Evolutionary conservation across 768 basidiomycete genomes (phyloP).

Genomic region (Boletus subparvulus): DNA sequence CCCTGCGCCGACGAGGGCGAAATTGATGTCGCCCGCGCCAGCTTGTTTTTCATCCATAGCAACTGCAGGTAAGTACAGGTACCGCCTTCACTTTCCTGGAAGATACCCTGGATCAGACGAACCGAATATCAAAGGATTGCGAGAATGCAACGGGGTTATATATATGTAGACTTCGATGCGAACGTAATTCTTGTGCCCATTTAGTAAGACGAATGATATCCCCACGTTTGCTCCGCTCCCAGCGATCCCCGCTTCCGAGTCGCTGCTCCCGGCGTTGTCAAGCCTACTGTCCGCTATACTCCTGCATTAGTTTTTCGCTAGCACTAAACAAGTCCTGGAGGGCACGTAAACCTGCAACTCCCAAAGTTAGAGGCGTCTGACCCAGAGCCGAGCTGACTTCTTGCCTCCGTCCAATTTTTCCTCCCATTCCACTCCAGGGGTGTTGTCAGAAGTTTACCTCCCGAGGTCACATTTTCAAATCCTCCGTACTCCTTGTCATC

Average conservation of each 20-base stretch:
- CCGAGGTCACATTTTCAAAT: slow-evolving; percentile 72
- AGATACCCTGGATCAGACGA: too few species aligned
- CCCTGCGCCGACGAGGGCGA: background rate
- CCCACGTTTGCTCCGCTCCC: background rate
- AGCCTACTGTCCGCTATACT: too few species aligned
- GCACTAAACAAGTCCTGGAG: slow-evolving; percentile 32
- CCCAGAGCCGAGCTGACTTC: slow-evolving; percentile 16
- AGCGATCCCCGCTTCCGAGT: background rate
- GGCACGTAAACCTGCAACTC: slow-evolving; percentile 30
- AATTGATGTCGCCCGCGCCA: slow-evolving; percentile 3
- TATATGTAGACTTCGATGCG: background rate
- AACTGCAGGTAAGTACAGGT: background rate
- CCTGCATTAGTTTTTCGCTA: slow-evolving; percentile 20
- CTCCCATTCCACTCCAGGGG: slow-evolving; percentile 90
- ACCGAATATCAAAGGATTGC: background rate
- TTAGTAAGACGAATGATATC: background rate
- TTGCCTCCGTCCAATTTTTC: slow-evolving; percentile 85
- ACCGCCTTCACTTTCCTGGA: background rate
- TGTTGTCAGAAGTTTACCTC: slow-evolving; percentile 73
- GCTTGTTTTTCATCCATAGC: slow-evolving; percentile 23
- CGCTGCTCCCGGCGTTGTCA: too few species aligned
- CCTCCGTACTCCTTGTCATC: slow-evolving; percentile 91
- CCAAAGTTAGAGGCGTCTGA: background rate
- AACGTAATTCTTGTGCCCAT: background rate
- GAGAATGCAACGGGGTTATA: background rate